These are phyloP conservation scores for Saccharomyces hybrid DNA, from an alignment of 1,139 yeast species.

Conservation along the genomic window DNA sequence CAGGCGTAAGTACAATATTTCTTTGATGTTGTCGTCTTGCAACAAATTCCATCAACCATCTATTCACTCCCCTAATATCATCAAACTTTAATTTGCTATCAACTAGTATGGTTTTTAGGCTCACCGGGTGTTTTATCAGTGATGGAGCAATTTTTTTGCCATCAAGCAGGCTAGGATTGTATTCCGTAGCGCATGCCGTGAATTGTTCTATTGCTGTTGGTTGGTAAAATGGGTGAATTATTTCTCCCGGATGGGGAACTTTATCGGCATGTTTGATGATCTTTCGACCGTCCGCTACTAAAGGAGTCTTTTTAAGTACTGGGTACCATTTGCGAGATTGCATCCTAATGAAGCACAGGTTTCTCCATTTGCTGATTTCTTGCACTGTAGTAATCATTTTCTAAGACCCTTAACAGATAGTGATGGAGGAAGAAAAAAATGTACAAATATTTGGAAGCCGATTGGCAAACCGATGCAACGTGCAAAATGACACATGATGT, in stretches of 20 bases:
- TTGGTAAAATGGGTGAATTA: slow-evolving; percentile 22
- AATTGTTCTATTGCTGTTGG: slow-evolving; percentile 19
- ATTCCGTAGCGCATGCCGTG: slow-evolving; percentile 15
- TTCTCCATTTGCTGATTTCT: too few species aligned
- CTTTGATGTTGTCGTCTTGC: neutral
- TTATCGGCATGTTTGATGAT: neutral
- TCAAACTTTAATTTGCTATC: slow-evolving; percentile 13
- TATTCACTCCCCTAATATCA: slow-evolving; percentile 12
- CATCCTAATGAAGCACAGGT: neutral
- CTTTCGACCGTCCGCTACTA: neutral
- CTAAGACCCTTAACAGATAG: neutral
- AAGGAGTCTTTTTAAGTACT: neutral
- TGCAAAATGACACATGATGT: slow-evolving; percentile 4
- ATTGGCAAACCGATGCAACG: slow-evolving; percentile 1
- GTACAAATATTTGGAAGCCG: neutral
- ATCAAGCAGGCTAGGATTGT: slow-evolving; percentile 13
- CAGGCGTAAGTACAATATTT: neutral
- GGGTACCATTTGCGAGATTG: slow-evolving; percentile 2
- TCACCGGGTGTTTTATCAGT: slow-evolving; percentile 8
- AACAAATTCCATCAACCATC: slow-evolving; percentile 9
- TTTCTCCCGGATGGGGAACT: slow-evolving; percentile 14
- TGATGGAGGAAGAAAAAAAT: too few species aligned
- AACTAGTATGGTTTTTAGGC: slow-evolving; percentile 7
- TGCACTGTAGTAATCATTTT: neutral
- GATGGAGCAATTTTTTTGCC: slow-evolving; percentile 17